Evolutionary conservation across 768 basidiomycete genomes (phyloP), one percentile per base, ranked within the genome.

Genomic region (Asterophora lycoperdoides): DNA sequence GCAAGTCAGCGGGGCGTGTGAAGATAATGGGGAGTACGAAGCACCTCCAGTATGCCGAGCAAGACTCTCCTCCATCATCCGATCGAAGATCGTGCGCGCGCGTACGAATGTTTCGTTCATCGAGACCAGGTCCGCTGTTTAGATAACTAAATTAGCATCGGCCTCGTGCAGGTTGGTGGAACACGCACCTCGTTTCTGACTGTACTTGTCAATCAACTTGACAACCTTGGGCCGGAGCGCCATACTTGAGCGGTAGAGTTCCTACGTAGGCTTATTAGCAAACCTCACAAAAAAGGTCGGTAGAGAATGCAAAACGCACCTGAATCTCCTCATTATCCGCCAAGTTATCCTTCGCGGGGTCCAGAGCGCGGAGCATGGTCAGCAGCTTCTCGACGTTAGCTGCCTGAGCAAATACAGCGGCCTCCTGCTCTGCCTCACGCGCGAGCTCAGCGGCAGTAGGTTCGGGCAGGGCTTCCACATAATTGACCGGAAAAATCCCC

Each of bases 401-500:
- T 4, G 89, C 89, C 58, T 93, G 88, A 0, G 84, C 72, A 59
- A 99, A 98, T 2, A 98, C 86, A 1, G 84, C 75, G 2, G 89
- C 87, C 64, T 98, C 96, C 52, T 86, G 81, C 54, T 94, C 86
- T 0, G 84, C 88, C 60, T 97, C 95, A 46, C 73, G 77, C 1
- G 86, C 82, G 28, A 95, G 61, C 56, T 95, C 91, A 0, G 71
- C 68, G 1, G 84, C 70, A 0, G 86, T 90, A 0, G 89, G 89
- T 47, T 95, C 92, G 0, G 93, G 89, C 52, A 97, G 73, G 2
- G 83, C 74, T 78, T 92, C 87, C 57, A 97, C 92, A 70, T 97
- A 96, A 64, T 95, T 96, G 15, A 95, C 91, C 0, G 95, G 95
- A 67, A 98, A 97, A 40, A 98, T 98, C 37, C 93, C 93, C 2